phyloP scores from a whole-genome alignment of 257 asterid species.

The Nicotiana obtusifolia region DNA sequence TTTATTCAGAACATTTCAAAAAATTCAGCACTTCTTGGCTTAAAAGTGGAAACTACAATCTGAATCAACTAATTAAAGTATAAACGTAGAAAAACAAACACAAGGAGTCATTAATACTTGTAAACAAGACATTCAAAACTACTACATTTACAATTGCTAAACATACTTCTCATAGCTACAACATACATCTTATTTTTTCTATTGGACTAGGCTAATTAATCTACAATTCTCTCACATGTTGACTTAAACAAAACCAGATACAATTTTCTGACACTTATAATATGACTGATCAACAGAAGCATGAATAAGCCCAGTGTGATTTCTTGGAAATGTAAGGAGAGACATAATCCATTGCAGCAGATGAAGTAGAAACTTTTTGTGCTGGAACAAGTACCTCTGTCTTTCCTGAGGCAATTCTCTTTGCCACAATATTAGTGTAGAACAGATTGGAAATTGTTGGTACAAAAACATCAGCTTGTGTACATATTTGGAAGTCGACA shows the following conservation, averaged over 20 bases:
- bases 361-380: constrained; percentile 18
- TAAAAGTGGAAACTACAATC: neutral
- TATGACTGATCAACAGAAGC: constrained; percentile 37
- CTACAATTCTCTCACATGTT: neutral
- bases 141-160: neutral
- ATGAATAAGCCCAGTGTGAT: constrained; percentile 45
- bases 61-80: neutral
- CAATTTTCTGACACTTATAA: neutral
- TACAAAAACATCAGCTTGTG: constrained; percentile 38
- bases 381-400: constrained; percentile 37
- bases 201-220: neutral
- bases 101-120: neutral
- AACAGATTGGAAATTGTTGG: constrained; percentile 32
- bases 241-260: neutral
- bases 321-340: constrained; percentile 34
- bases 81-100: neutral
- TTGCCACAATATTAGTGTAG: constrained; percentile 42
- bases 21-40: too few relatives aligned
- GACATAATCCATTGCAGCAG: constrained; percentile 13
- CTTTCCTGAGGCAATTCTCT: constrained; percentile 48
- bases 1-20: neutral
- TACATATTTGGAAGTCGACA: constrained; percentile 43
- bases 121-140: neutral
- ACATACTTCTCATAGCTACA: neutral
- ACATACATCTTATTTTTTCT: neutral